Percentiles rank a stretch among this genome's conserved stretches.
These are phyloP conservation scores for Ceriops tagal DNA, from an alignment of 345 rosid genomes.

Conservation along the genomic window DNA sequence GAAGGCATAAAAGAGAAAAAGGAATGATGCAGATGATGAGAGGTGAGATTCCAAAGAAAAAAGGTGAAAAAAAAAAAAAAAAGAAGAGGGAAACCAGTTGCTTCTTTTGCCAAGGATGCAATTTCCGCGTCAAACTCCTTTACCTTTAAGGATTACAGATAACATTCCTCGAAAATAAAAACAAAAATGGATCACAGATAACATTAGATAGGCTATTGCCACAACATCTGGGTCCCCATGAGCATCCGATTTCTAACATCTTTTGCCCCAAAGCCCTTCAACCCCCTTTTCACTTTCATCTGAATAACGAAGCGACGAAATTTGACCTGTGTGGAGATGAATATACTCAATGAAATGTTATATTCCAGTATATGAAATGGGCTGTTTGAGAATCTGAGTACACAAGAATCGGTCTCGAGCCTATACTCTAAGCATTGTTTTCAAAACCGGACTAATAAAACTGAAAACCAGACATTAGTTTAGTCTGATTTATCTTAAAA, in stretches of 20 bases:
- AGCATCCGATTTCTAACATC: conserved; percentile 4
- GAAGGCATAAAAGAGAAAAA: neutral
- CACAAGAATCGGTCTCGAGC: too few species aligned
- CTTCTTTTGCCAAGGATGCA: neutral
- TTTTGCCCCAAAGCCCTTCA: neutral
- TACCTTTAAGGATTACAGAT: neutral
- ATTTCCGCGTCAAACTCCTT: conserved; percentile 6
- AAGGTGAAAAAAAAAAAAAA: neutral
- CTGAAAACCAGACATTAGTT: too few species aligned
- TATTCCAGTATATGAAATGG: too few species aligned
- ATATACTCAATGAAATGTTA: neutral
- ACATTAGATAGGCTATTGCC: neutral
- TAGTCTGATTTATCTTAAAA: too few species aligned
- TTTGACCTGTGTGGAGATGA: neutral
- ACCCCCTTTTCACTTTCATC: neutral
- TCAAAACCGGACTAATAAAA: too few species aligned
- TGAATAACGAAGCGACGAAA: neutral
- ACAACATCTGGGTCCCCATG: neutral
- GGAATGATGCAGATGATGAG: neutral
- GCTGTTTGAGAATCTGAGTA: too few species aligned
- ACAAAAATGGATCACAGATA: neutral
- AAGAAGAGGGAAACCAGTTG: neutral
- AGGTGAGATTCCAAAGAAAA: neutral
- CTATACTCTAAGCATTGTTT: too few species aligned
- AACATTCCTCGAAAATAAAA: neutral